phyloP scores from a whole-genome alignment of 495 filamentous ascomycete genomes.

The Podospora australis region DNA sequence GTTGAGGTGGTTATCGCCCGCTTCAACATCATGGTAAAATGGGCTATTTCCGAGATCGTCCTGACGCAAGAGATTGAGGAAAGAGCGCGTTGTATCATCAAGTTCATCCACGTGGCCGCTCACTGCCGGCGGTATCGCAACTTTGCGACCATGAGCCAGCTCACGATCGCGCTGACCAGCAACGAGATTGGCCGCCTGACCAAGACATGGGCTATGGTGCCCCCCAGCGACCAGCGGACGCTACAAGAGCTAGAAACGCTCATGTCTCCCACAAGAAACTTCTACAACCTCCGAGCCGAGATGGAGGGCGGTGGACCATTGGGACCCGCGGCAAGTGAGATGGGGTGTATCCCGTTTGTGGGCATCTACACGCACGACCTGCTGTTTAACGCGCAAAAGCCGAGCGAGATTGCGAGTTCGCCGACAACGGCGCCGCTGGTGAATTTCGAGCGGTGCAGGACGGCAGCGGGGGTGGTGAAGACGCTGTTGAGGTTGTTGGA shows the following conservation, averaged over 20 bases:
- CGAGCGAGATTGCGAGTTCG: conserved; percentile 58
- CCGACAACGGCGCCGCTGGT: conserved; percentile 68
- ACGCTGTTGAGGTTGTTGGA: conserved; percentile 83
- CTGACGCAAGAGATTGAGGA: conserved; percentile 78
- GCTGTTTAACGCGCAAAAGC: conserved; percentile 92
- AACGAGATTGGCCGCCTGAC: conserved; percentile 70
- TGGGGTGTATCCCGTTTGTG: conserved; percentile 94
- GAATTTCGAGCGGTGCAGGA: conserved; percentile 93
- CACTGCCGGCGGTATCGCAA: conserved; percentile 84
- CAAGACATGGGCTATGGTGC: conserved; percentile 76
- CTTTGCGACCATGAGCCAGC: conserved; percentile 93
- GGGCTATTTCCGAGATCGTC: conserved; percentile 87
- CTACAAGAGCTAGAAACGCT: conserved; percentile 77
- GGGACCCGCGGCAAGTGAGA: conserved; percentile 44
- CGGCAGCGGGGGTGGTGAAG: conserved; percentile 88
- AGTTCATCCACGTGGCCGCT: conserved; percentile 85
- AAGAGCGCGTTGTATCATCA: conserved; percentile 74
- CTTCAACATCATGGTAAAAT: conserved; percentile 97
- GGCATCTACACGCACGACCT: conserved; percentile 93
- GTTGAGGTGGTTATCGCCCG: conserved; percentile 94
- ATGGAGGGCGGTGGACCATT: conserved; percentile 63
- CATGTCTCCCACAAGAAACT: conserved; percentile 84
- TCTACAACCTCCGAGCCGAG: conserved; percentile 78
- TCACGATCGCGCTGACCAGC: conserved; percentile 83
- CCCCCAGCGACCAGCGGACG: conserved; percentile 59